Evolutionary conservation across 306 rosid genomes (phyloP).

Genomic region (Cicer pinnatifidum): DNA sequence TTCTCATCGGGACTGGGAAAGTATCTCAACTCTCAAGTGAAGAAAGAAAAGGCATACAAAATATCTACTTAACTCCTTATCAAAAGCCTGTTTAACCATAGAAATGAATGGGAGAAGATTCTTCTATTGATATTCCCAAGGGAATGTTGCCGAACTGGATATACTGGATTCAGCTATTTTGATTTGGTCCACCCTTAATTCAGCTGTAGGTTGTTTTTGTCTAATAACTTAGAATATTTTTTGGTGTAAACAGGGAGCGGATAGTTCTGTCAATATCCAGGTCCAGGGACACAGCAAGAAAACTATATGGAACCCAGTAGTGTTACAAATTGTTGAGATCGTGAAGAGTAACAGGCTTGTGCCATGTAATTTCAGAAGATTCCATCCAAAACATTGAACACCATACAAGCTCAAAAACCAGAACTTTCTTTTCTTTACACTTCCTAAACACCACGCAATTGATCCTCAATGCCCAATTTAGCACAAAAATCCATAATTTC

Average conservation of each 20-base stretch:
- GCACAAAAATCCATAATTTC: conserved; percentile 16
- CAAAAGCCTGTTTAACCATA: background rate
- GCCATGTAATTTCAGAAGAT: conserved; percentile 16
- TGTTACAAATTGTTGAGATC: background rate
- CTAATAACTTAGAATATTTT: too few relatives aligned
- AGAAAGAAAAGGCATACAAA: background rate
- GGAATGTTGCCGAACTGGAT: too few relatives aligned
- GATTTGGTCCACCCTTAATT: too few relatives aligned
- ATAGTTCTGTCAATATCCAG: background rate
- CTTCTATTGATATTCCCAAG: background rate
- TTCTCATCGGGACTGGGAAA: background rate
- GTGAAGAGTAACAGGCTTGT: background rate
- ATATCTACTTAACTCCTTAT: conserved; percentile 14
- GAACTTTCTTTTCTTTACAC: conserved; percentile 5
- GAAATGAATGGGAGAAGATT: conserved; percentile 14
- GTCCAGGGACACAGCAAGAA: background rate
- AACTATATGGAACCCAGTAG: conserved; percentile 17
- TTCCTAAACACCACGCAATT: conserved; percentile 4
- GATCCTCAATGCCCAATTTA: conserved; percentile 11
- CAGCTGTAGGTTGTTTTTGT: too few relatives aligned
- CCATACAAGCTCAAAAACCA: conserved; percentile 1
- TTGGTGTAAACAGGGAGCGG: background rate
- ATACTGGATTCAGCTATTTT: too few relatives aligned
- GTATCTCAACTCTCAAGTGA: conserved; percentile 4
- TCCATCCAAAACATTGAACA: background rate